These are phyloP conservation scores for Lithospermum erythrorhizon DNA, from an alignment of 257 asterid species.

Conservation along the genomic window DNA sequence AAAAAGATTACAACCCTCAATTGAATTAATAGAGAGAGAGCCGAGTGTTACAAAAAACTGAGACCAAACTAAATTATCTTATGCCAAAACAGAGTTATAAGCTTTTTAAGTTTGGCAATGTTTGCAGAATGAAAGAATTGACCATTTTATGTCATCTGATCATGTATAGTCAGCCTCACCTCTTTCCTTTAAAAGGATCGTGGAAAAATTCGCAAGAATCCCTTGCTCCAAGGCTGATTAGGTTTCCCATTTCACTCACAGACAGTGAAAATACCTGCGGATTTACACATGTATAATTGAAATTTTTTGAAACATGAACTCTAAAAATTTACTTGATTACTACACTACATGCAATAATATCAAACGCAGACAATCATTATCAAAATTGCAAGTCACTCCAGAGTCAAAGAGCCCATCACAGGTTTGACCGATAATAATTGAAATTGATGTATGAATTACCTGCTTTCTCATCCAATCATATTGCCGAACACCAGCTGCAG, in stretches of 20 bases:
- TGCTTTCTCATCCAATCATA: constrained; percentile 94
- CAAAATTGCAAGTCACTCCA: too few species aligned
- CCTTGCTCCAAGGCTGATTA: constrained; percentile 75
- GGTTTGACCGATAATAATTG: neutral
- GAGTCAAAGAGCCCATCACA: neutral
- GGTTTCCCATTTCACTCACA: constrained; percentile 62
- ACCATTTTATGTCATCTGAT: neutral
- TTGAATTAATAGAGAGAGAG: too few species aligned
- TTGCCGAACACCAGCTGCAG: constrained; percentile 81
- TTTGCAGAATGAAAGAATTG: neutral
- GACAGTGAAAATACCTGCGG: constrained; percentile 77
- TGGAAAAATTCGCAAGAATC: constrained; percentile 95
- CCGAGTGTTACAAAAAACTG: too few species aligned
- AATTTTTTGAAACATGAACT: neutral
- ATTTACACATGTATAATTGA: constrained; percentile 4
- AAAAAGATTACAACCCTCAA: too few species aligned
- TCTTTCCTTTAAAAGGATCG: constrained; percentile 78
- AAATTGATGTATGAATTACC: constrained; percentile 27
- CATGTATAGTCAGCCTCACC: constrained; percentile 26
- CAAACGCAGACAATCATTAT: neutral
- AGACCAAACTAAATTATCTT: too few species aligned
- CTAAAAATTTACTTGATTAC: neutral
- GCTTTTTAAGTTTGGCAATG: neutral
- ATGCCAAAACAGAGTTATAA: too few species aligned
- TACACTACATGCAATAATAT: neutral